Evolutionary conservation across 2,329 filamentous ascomycete genomes (phyloP), one percentile per base, ranked within the genome.

Genomic region (Colletotrichum abscissum): DNA sequence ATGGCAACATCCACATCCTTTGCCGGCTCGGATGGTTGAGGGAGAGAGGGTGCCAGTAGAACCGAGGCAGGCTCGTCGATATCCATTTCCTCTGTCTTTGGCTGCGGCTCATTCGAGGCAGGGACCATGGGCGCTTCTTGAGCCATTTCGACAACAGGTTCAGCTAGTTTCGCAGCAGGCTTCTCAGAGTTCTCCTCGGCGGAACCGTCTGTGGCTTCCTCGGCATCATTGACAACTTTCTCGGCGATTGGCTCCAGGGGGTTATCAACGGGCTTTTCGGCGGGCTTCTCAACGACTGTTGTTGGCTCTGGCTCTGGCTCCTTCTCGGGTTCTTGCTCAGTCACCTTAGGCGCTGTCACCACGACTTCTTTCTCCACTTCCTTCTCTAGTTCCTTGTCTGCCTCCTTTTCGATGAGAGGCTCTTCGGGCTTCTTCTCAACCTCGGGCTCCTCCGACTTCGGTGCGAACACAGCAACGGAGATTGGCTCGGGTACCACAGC

Each of bases 1-100:
- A 77, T 76, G 4, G 63, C 24, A 28, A 75, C 57, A 58, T 85
- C n/a, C 2, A 38, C n/a, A 4, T 71, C 63, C 33, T 63, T 54
- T 2, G 24, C 16, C 19, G 49, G 35, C 30, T 63, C 66, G 3
- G 59, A 16, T 19, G 30, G 35, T n/a, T 56, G 28, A 30, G 56
- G 56, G 35, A 65, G 62, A n/a, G 63, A 67, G 30, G 69, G 69
- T 19, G 70, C 28, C 16, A 60, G 28, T 5, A 69, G 38, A 5
- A 69, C 55, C 42, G 69, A 67, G 12, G 54, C 58, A n/a, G 66
- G 73, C 24, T 76, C 74, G 58, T 85, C 84, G 8, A 82, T 78
- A 11, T 86, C 84, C 81, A 84, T 83, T 57, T 85, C 82, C 69
- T 86, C 84, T 1, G 81, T 77, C 73, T 85, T 85, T 2, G 84